A percentile compares a stretch with the other conserved stretches of the same genome.
Conservation (phyloP, 2,329 filamentous ascomycete species). For the Seiridium cupressi region DNA sequence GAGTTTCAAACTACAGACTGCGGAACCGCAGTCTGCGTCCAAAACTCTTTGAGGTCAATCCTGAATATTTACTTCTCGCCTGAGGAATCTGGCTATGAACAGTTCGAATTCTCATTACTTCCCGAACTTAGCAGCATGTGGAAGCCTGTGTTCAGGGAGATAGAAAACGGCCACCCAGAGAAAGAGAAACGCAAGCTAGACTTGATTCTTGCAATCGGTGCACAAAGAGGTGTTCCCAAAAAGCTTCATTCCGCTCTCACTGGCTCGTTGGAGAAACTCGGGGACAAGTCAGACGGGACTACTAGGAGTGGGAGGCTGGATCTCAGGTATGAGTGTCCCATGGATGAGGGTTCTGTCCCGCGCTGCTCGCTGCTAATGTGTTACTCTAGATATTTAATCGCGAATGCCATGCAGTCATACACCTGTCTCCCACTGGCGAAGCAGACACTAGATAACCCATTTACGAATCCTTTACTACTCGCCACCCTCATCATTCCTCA, state of each 20-base stretch:
- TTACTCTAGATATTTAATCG: constrained; percentile 52
- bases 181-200: constrained; percentile 44
- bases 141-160: constrained; percentile 49
- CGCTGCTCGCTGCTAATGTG: neutral
- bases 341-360: neutral
- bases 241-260: constrained; percentile 47
- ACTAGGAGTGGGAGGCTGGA: constrained; percentile 57
- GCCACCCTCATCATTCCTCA: constrained; percentile 59
- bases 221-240: constrained; percentile 51
- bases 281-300: constrained; percentile 45
- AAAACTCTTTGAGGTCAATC: constrained; percentile 56
- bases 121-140: constrained; percentile 50
- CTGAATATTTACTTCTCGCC: constrained; percentile 50
- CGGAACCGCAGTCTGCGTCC: constrained; percentile 50
- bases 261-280: constrained; percentile 53
- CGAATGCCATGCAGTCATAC: constrained; percentile 58
- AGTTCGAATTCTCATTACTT: constrained; percentile 45
- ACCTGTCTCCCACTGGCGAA: constrained; percentile 48
- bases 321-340: constrained; percentile 43
- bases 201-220: constrained; percentile 59
- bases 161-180: constrained; percentile 24
- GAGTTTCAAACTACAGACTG: constrained; percentile 39
- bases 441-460: constrained; percentile 52
- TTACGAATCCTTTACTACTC: constrained; percentile 51
- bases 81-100: constrained; percentile 43